Base-by-base conservation (phyloP, 257 asterid genomes). In the Plectranthus barbatus region DNA sequence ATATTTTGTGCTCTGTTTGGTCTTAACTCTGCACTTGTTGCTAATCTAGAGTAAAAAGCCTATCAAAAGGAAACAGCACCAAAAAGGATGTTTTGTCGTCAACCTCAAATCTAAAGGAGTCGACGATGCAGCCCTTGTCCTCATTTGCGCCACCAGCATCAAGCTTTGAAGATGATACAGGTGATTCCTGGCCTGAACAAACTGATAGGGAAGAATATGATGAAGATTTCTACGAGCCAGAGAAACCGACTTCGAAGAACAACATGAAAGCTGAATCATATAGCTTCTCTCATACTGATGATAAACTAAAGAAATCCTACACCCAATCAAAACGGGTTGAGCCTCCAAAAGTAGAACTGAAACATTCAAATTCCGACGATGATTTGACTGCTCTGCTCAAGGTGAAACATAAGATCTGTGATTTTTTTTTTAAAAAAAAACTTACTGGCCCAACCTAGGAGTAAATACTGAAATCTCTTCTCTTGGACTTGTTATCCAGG, bases 181-280 rank as follows among this genome's bases (percentile, higher is more conserved):
- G 81, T 36, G 91, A 92, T 70, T 81, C 81, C 3, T 84, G 98
- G 98, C 87, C 83, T 33, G 99, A 92, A 70, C 93, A 86, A 72
- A 78, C 72, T 56, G 94, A 86, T 49, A 81, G 72, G 72, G 96
- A 89, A 50, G 99, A 89, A 58, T 76, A 83, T 44, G 95, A 83
- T 20, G 97, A 89, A 56, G 95, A 83, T n/a, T 76, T 74, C 39
- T 85, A 83, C 18, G 99, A 85, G 80, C 86, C 70, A 68, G 97
- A 84, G 74, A 89, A 78, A 78, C 86, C 76, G 26, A 11, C 73
- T 13, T 78, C 82, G 86, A 84, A 77, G 84, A 81, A 76, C 73
- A 85, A 64, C 61, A 59, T 68, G 15, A 86, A 81, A 84, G 77
- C 54, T 26, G 97, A 85, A 39, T 53, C 79, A 11, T 77, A 74